Evolutionary conservation across 352 stramenopile genomes (phyloP), one percentile per base, ranked within the genome.

Genomic region (Phytophthora foliorum): DNA sequence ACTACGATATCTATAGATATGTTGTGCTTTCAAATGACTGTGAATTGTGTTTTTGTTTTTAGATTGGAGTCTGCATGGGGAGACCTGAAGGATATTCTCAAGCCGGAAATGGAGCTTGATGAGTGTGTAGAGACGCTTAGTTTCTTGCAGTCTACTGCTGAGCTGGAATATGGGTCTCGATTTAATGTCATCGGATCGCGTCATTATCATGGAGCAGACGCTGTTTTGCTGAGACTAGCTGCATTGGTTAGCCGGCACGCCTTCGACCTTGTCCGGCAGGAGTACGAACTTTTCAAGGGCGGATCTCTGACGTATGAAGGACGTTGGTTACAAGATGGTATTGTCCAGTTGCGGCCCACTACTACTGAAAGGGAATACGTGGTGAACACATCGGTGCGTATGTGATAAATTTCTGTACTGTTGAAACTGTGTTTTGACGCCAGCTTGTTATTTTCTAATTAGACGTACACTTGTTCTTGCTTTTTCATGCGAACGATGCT

Each of bases 111-210:
- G 45, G 34, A 57, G 13, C 21, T 64, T 5, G 45, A 64, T 31
- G 57, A 57, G 29, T 57, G 44, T 34, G 57, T 57, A 1, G 46
- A 64, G 4, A 64, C 57, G 6, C 45, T 64, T 2, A 17, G 44
- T 1, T 53, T 58, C 22, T 19, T 66, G 6, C 48, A 66, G 17
- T 57, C 46, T 1, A 58, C 48, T 8, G 34, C 46, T 2, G 48
- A 65, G 13, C 3, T 65, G 36, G 36, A 58, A 17, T 66, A 57
- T 19, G 34, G 21, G 0, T 42, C 45, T 24, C 14, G 6, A 3
- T 51, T 64, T 44, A 17, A 64, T 19, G 19, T 64, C 0, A 2
- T 55, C 54, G 56, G 44, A 11, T 55, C 42, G 0, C 56, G 56
- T 8, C 42, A 39, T 4, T 64, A 64, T 9, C 45, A 57, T 6